phyloP scores from a whole-genome alignment of 1,284 basidiomycete genomes.

The Apiotrichum porosum region DNA sequence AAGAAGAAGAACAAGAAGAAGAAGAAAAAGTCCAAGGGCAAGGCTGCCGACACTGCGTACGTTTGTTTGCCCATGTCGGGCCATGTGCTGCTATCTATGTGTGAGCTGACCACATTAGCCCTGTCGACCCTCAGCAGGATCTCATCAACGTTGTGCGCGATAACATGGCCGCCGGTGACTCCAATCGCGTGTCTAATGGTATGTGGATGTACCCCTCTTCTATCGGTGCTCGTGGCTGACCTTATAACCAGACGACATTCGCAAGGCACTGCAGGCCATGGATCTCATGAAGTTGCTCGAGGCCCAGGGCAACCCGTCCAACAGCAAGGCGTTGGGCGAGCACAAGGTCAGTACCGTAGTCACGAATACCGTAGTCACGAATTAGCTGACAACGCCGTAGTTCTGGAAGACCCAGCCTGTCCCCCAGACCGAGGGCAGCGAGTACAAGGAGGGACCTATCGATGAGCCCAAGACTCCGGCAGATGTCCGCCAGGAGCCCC shows the following conservation, averaged over 20 bases:
- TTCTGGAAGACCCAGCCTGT: constrained; percentile 98
- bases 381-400: constrained; percentile 49
- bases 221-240: too few species aligned
- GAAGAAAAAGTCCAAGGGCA: constrained; percentile 38
- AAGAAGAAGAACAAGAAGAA: constrained; percentile 26
- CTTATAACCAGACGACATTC: constrained; percentile 38
- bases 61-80: too few species aligned
- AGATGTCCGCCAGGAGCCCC: constrained; percentile 80
- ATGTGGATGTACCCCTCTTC: too few species aligned
- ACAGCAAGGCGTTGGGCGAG: constrained; percentile 70
- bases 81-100: too few species aligned
- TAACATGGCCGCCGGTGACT: constrained; percentile 7
- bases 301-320: constrained; percentile 47
- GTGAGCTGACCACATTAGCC: constrained; percentile 17
- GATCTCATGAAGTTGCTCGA: constrained; percentile 50
- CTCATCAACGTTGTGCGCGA: constrained; percentile 11
- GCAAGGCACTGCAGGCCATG: constrained; percentile 45
- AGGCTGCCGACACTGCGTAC: constrained; percentile 30
- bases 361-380: background rate
- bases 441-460: constrained; percentile 77
- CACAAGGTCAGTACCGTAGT: constrained; percentile 78
- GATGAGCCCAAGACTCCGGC: constrained; percentile 72
- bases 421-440: constrained; percentile 59
- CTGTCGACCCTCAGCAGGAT: constrained; percentile 22
- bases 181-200: constrained; percentile 2